Conservation (phyloP, 1,284 basidiomycete genomes). For the Fomes fomentarius region DNA sequence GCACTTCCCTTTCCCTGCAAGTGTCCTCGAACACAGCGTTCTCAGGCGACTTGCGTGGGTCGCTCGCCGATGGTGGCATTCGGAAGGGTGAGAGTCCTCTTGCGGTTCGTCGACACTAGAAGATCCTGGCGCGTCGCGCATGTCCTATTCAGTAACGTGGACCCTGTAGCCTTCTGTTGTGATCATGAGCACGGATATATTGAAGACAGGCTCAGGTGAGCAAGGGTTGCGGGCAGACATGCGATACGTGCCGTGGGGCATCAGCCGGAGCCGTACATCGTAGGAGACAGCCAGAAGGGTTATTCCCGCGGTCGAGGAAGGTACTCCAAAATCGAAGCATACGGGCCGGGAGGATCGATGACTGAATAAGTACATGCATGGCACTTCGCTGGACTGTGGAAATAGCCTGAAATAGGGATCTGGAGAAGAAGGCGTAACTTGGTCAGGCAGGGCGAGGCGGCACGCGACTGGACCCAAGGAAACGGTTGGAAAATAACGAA, state of each 20-base stretch:
- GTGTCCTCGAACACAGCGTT: not conserved
- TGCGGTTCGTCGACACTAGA: conserved; percentile 16
- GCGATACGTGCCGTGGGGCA: conserved; percentile 16
- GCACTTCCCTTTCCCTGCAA: not conserved
- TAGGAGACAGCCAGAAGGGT: conserved; percentile 4
- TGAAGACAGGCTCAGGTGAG: conserved; percentile 8
- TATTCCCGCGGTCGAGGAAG: conserved; percentile 15
- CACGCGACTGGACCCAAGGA: conserved; percentile 12
- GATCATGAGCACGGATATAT: conserved; percentile 19
- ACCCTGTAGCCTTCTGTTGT: conserved; percentile 16
- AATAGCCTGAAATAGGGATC: conserved; percentile 3
- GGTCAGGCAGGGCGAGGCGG: not conserved
- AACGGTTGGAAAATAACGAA: conserved; percentile 14
- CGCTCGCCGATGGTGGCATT: conserved; percentile 2
- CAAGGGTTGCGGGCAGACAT: conserved; percentile 4
- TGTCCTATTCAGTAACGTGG: conserved; percentile 18
- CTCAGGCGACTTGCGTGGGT: not conserved
- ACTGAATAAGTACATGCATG: conserved; percentile 8
- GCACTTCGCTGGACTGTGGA: conserved; percentile 8
- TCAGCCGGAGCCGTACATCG: conserved; percentile 5
- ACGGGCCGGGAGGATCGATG: conserved; percentile 7
- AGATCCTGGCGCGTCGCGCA: conserved; percentile 11
- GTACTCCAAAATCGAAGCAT: conserved; percentile 6
- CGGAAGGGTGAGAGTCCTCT: conserved; percentile 6
- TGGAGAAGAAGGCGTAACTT: conserved; percentile 7